phyloP scores from a whole-genome alignment of 2,329 filamentous ascomycete genomes.

The Trichoderma sp. region DNA sequence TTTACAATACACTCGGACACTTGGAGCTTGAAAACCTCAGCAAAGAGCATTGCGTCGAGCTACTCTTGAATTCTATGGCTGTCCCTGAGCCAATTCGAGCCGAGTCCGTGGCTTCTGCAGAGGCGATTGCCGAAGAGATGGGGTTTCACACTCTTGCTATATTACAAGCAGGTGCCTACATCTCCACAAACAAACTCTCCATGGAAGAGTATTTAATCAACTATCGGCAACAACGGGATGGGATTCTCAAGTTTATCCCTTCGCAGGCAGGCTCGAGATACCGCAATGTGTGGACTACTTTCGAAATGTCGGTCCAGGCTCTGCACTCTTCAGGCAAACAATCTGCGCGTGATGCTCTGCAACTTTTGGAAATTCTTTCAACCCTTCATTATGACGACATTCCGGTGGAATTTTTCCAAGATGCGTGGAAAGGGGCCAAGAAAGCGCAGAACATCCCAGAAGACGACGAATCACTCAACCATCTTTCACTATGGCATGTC shows the following conservation, averaged over 20 bases:
- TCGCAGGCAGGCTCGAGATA: conserved; percentile 4
- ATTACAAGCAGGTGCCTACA: conserved; percentile 5
- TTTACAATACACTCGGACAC: neutral
- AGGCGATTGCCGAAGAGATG: neutral
- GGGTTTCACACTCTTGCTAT: conserved; percentile 15
- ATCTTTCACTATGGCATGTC: conserved; percentile 1
- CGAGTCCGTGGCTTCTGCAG: neutral
- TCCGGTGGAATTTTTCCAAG: neutral
- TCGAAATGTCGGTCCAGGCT: neutral
- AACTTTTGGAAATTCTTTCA: neutral
- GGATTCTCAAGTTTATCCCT: neutral
- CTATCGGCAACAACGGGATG: neutral
- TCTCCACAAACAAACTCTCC: neutral
- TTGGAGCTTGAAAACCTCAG: neutral
- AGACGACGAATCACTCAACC: neutral
- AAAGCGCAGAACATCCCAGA: neutral
- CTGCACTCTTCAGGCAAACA: neutral
- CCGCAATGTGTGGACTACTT: conserved; percentile 12
- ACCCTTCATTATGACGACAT: conserved; percentile 10
- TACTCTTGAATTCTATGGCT: neutral
- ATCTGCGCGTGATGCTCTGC: neutral
- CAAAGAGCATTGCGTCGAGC: neutral
- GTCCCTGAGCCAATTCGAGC: neutral
- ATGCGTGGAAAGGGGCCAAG: conserved; percentile 1
- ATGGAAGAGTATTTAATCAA: neutral